Evolutionary conservation across 768 basidiomycete genomes (phyloP), one percentile per base, ranked within the genome.

Genomic region (Tulasnella sp.): DNA sequence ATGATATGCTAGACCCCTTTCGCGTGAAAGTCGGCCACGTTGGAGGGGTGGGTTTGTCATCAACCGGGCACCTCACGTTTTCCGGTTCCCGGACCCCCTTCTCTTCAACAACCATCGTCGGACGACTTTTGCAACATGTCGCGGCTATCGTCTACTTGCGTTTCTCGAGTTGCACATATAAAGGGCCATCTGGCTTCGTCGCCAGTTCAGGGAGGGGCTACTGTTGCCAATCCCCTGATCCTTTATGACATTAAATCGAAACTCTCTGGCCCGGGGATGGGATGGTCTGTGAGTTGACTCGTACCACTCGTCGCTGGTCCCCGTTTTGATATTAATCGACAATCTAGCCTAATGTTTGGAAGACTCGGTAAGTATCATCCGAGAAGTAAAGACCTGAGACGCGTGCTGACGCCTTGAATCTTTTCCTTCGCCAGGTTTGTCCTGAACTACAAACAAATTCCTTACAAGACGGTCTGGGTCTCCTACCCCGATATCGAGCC

Each of bases 221-320:
- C 74, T 48, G 42, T 8, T 34, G 41, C 18, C 2, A 80, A 80
- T 14, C 79, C 79, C 12, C 24, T 80, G 7, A 80, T 80, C 46
- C 79, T 80, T 16, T 80, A 80, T 76, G 79, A 80, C 74, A 41
- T 80, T 75, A 80, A 80, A 60, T 80, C 79, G 22, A 40, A 44
- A 31, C 46, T 77, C 34, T 22, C 42, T 9, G 37, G 77, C 37
- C 37, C 37, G 4, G 48, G 44, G 16, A 41, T 31, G 41, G n/a
- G 60, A 24, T 76, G 78, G 78, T 79, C 78, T n/a, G 78, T 79
- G 60, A 79, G 78, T 72, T 41, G 24, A 37, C 37, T 58, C 31
- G 31, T 7, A 69, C 31, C 18, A 14, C 16, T 16, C 8, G 18
- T n/a, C 69, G 12, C 22, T 44, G n/a, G 18, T 31, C 6, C 12